Evolutionary conservation across 306 rosid genomes (phyloP), one percentile per base, ranked within the genome.

Genomic region (Prunus dulcis): DNA sequence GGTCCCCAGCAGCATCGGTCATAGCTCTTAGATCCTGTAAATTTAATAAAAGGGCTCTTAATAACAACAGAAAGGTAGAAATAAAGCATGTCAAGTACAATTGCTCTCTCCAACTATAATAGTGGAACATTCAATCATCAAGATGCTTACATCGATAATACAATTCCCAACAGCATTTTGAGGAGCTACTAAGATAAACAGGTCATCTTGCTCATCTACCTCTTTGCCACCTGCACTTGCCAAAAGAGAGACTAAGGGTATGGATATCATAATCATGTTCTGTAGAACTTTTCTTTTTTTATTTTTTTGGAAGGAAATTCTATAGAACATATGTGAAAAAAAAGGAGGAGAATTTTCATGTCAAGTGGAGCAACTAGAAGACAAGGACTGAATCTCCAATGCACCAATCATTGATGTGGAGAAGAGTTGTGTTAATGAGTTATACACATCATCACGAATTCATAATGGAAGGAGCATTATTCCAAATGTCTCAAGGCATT

Each of bases 131-230:
- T 68, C 61, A 46, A 63, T 76, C 69, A 38, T 58, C 64, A 28
- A 62, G 71, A 71, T 19, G 51, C 96, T 83, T 88, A 95, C 98
- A 58, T 92, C 97, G 69, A 95, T 92, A 57, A 95, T 92, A 84
- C 97, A 95, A 78, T 95, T 95, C 77, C 98, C 98, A 3, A 95
- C 96, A 73, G 98, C 98, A 82, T 95, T 95, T 83, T 95, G 98
- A 79, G 98, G 98, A 74, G 98, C 97, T 70, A 95, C 96, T 76
- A 95, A 79, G 83, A 95, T 85, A 82, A 88, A 95, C 81, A 95
- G 71, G 91, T 95, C 97, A 83, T 92, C 98, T 80, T 84, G 85
- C 76, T 88, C 93, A 53, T 92, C 96, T 82, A 95, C 98, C 71
- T 95, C 93, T 75, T 89, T 86, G 57, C 90, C 90, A 83, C 98